Evolutionary conservation across 768 basidiomycete species (phyloP), one percentile per base, ranked within the genome.

Genomic region (Rubroboletus pulcherrimus): DNA sequence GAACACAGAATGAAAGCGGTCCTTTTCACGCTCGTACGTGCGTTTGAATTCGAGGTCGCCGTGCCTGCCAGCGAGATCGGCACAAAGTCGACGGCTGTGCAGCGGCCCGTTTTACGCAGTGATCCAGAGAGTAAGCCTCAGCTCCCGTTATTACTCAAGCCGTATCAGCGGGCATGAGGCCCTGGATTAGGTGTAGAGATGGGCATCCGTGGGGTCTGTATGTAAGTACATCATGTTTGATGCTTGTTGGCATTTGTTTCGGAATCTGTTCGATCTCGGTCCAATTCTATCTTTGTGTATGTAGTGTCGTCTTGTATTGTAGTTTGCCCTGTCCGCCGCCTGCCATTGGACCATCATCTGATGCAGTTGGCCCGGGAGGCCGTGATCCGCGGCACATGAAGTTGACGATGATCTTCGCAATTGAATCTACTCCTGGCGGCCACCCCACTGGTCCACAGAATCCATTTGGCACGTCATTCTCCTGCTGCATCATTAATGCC

Each of bases 81-180:
- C 6, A 31, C 8, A 12, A 49, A 29, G 12, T 2, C 31, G 17
- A 4, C 2, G 17, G 7, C 48, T 3, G 44, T 55, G 7, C 39
- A 50, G 15, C 41, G 50, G 21, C 58, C 59, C 30, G 14, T 55
- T 21, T 50, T 61, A 14, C 50, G 38, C 3, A 42, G 50, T 24
- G 59, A 60, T 38, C 46, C 59, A 1, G 2, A 29, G 19, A 19
- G n/a, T 6, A 35, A 7, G 42, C 31, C 53, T 3, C 59, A 61
- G 38, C 42, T 61, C 17, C 59, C 59, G 7, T 39, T 60, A 26
- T n/a, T 60, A n/a, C 5, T 60, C 48, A 60, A 29, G 19, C 42
- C 34, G 5, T 60, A 55, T 24, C 35, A 41, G 48, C 41, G 31
- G 30, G 26, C 10, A 21, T 55, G 34, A 55, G 7, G 51, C 4